These are phyloP conservation scores for Jamesozyma spencerorum DNA, from an alignment of 805 yeast genomes.

Conservation along the genomic window DNA sequence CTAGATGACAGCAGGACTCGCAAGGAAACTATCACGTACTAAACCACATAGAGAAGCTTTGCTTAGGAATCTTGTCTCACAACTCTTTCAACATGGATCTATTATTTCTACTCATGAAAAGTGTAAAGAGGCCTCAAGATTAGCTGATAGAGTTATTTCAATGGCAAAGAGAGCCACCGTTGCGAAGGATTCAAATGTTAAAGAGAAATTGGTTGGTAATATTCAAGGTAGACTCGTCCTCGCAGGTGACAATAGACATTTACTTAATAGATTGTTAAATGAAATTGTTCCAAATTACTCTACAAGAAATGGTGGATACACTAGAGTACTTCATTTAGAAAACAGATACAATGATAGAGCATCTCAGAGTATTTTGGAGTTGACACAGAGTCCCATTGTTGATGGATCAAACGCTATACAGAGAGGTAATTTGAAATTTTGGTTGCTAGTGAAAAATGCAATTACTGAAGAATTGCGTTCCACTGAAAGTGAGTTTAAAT, in stretches of 20 bases:
- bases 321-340: constrained; percentile 75
- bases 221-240: constrained; percentile 37
- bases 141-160: constrained; percentile 55
- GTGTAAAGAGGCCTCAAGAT: constrained; percentile 58
- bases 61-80: constrained; percentile 56
- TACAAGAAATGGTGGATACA: constrained; percentile 67
- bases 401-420: constrained; percentile 13
- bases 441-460: constrained; percentile 23
- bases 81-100: constrained; percentile 60
- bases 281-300: constrained; percentile 58
- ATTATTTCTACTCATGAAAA: constrained; percentile 66
- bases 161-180: constrained; percentile 39
- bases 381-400: constrained; percentile 54
- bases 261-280: constrained; percentile 56
- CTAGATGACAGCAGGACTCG: constrained; percentile 27
- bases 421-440: constrained; percentile 27
- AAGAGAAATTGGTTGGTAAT: constrained; percentile 11
- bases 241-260: constrained; percentile 37
- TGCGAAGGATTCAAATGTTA: constrained; percentile 13
- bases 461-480: constrained; percentile 14
- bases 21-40: constrained; percentile 32
- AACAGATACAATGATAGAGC: constrained; percentile 85
- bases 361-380: constrained; percentile 77
- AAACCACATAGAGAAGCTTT: constrained; percentile 47
- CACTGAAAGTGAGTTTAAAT: constrained; percentile 10